Percentiles rank a stretch among this genome's conserved stretches.
These are phyloP conservation scores for Neurospora discreta DNA, from an alignment of 495 filamentous ascomycete species.

Conservation along the genomic window DNA sequence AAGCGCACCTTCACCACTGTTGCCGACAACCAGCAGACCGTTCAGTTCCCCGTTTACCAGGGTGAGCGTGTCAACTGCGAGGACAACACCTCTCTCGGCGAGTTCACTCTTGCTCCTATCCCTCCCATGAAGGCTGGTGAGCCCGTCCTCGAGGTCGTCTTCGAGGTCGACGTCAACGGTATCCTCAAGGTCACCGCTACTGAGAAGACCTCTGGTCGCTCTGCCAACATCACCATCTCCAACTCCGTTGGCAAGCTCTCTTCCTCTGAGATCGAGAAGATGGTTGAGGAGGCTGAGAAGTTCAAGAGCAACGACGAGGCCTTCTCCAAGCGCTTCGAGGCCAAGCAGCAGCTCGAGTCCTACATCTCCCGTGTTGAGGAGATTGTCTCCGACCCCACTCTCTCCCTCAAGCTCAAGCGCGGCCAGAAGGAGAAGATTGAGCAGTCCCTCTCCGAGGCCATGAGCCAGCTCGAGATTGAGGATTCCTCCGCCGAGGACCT, in stretches of 20 bases:
- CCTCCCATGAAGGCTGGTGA: constrained; percentile 98
- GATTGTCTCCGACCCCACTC: constrained; percentile 90
- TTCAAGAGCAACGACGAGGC: constrained; percentile 98
- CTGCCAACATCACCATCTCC: constrained; percentile 98
- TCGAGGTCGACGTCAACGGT: constrained; percentile 99
- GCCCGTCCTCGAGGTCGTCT: constrained; percentile 93
- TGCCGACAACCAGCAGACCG: constrained; percentile 89
- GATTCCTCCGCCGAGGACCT: constrained; percentile 84
- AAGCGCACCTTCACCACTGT: constrained; percentile 97
- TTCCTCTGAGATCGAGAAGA: constrained; percentile 87
- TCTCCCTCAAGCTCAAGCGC: constrained; percentile 96
- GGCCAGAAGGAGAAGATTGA: constrained; percentile 99
- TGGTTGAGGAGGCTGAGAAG: constrained; percentile 94
- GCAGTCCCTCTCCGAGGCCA: constrained; percentile 52
- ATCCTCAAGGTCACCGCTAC: constrained; percentile 99
- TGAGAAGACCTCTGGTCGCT: constrained; percentile 96
- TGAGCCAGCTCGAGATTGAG: constrained; percentile 39
- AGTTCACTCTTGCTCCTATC: constrained; percentile 96
- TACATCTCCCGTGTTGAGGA: constrained; percentile 99
- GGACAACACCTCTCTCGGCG: constrained; percentile 97
- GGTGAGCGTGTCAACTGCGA: constrained; percentile 99
- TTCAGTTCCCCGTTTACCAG: constrained; percentile 96
- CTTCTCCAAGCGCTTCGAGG: constrained; percentile 98
- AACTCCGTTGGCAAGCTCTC: constrained; percentile 99
- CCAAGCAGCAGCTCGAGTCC: constrained; percentile 95